phyloP scores from a whole-genome alignment of 192 early-diverging fungal genomes.

The Coemansia sp. region DNA sequence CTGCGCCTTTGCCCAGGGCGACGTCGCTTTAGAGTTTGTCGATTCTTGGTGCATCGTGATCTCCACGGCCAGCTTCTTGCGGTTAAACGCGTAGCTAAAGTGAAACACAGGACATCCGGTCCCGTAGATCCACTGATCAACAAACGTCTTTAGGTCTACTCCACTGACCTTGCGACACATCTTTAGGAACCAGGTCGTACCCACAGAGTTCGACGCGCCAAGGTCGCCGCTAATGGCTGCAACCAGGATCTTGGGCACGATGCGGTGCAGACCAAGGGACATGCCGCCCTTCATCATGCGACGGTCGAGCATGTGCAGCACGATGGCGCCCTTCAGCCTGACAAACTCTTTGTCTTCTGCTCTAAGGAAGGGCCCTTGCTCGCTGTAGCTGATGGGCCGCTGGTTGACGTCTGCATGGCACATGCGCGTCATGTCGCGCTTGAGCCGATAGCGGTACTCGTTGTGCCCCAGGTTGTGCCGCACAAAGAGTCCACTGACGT shows the following conservation, averaged over 20 bases:
- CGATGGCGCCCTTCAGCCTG: constrained; percentile 77
- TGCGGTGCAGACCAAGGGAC: constrained; percentile 67
- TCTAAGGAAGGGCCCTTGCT: constrained; percentile 52
- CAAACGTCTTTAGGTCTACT: constrained; percentile 74
- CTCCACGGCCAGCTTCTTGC: constrained; percentile 95
- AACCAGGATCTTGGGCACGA: constrained; percentile 76
- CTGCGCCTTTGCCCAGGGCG: constrained; percentile 43
- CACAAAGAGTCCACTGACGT: constrained; percentile 70
- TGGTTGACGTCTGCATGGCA: constrained; percentile 83
- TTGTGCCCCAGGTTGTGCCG: constrained; percentile 80
- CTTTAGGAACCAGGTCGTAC: constrained; percentile 71
- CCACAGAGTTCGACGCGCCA: constrained; percentile 53
- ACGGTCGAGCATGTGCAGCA: constrained; percentile 90
- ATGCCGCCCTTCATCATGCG: constrained; percentile 72
- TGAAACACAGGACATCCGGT: constrained; percentile 87
- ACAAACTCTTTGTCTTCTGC: constrained; percentile 71
- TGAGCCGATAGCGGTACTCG: constrained; percentile 79
- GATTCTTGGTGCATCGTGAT: constrained; percentile 74
- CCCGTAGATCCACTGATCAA: constrained; percentile 92
- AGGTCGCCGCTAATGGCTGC: constrained; percentile 68
- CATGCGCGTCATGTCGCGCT: constrained; percentile 78
- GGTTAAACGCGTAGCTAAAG: constrained; percentile 82
- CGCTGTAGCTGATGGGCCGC: constrained; percentile 73
- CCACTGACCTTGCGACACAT: constrained; percentile 84
- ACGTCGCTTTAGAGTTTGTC: constrained; percentile 54